Evolutionary conservation across 805 yeast genomes (phyloP), one percentile per base, ranked within the genome.

Genomic region (Candida endomychidarum): DNA sequence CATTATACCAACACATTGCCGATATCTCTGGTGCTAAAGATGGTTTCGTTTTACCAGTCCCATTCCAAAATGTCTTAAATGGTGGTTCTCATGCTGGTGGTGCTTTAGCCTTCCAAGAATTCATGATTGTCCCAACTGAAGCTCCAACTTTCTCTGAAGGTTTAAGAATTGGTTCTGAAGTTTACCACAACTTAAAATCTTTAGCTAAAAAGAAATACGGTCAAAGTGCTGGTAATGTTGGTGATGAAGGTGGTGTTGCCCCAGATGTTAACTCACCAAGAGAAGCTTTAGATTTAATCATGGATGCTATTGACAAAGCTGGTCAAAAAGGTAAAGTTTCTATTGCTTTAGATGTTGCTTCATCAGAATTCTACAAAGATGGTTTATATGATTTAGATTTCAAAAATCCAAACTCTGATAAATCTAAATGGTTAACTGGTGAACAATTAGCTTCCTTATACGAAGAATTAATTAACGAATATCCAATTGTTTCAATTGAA

Each of bases 31-130:
- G 79, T 46, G 58, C 80, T 51, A 73, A 95, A 60, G 77, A 79
- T 70, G 70, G 74, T 61, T 93, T 70, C 70, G 97, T 93, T 46
- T 77, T 91, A 67, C 99, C 99, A 70, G 98, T 93, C 72, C 99
- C 99, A 55, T 85, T 93, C 95, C 93, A 87, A 77, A 91, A 91
- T 77, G 99, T 91, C 53, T 79, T 91, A 72, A 91, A 91, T 83
- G 99, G 99, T 80, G 99, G 99, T 74, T 85, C 96, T 63, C 99
- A 91, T 77, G 99, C 99, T 63, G 99, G 99, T 78, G 99, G 99
- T 77, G 83, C 91, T 66, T 78, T 91, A 56, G 99, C 99, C 60
- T 81, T 91, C 84, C 99, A 91, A 80, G 99, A 91, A 80, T 91
- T 91, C 80, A 93, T 91, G 98, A 87, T 91, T 74, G 98, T 86